Evolutionary conservation across 345 rosid genomes (phyloP).

Genomic region (Hibiscus trionum): DNA sequence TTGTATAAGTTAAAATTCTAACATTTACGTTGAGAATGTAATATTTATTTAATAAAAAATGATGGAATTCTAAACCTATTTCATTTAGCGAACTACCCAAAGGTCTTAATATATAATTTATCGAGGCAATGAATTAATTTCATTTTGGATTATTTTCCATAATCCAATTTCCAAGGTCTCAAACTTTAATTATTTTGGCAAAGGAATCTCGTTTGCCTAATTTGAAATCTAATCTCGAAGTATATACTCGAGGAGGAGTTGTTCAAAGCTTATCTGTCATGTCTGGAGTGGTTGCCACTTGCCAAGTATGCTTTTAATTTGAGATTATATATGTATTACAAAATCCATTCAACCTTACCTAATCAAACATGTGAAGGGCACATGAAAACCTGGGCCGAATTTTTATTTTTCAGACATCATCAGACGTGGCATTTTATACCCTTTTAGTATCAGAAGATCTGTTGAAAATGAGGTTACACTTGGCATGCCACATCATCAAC

Average conservation of each 20-base stretch:
- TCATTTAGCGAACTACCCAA: too few species aligned
- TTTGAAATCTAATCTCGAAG: background rate
- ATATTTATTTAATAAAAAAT: too few species aligned
- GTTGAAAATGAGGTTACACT: background rate
- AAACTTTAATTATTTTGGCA: too few species aligned
- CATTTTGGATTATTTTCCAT: too few species aligned
- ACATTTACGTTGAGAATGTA: too few species aligned
- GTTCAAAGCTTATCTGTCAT: slow-evolving; percentile 6
- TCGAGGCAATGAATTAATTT: too few species aligned
- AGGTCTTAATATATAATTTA: too few species aligned
- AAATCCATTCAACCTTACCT: background rate
- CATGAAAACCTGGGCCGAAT: background rate
- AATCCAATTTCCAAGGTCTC: too few species aligned
- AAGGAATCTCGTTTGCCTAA: background rate
- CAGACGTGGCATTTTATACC: background rate
- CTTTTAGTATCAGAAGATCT: background rate
- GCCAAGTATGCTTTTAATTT: background rate
- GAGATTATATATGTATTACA: background rate
- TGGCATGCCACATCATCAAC: background rate
- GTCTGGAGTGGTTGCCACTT: background rate
- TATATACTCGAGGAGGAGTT: background rate
- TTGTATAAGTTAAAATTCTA: too few species aligned
- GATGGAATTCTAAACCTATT: too few species aligned
- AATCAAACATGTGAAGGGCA: background rate
- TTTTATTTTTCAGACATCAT: background rate